These are phyloP conservation scores for Colletotrichum tropicale DNA, from an alignment of 2,329 filamentous ascomycete genomes.

Conservation along the genomic window DNA sequence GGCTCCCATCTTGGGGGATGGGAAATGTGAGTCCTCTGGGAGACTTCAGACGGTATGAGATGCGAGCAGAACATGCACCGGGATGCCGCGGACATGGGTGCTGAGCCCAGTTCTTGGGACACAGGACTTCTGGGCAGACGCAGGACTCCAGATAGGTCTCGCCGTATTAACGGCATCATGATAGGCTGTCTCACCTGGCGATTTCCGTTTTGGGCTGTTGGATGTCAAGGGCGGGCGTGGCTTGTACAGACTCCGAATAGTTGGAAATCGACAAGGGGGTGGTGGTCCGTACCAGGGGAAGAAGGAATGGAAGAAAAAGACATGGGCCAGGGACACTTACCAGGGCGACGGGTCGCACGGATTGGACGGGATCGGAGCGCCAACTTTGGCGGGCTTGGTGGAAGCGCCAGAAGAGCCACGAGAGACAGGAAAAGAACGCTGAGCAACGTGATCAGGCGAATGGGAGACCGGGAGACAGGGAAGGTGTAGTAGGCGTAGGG, in stretches of 20 bases:
- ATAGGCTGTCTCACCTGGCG: neutral
- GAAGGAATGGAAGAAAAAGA: neutral
- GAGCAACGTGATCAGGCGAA: neutral
- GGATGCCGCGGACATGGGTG: neutral
- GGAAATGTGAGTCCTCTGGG: neutral
- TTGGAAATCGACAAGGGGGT: neutral
- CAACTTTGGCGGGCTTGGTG: neutral
- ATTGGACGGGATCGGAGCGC: conserved; percentile 3
- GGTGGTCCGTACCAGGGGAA: neutral
- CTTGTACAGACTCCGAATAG: conserved; percentile 5
- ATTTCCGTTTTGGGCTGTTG: conserved; percentile 4
- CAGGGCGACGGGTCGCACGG: conserved; percentile 12
- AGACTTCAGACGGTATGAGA: neutral
- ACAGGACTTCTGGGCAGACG: neutral
- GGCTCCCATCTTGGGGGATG: neutral
- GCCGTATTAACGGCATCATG: neutral
- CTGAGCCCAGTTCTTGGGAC: neutral
- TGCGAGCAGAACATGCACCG: neutral
- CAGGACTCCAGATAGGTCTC: neutral
- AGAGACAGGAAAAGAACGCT: conserved; percentile 1
- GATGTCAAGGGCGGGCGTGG: conserved; percentile 3
- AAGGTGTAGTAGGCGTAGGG: conserved; percentile 5
- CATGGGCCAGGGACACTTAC: neutral
- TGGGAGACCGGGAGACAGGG: neutral
- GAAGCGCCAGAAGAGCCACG: neutral